phyloP scores from a whole-genome alignment of 352 stramenopile species.

The Saprolegnia parasitica region DNA sequence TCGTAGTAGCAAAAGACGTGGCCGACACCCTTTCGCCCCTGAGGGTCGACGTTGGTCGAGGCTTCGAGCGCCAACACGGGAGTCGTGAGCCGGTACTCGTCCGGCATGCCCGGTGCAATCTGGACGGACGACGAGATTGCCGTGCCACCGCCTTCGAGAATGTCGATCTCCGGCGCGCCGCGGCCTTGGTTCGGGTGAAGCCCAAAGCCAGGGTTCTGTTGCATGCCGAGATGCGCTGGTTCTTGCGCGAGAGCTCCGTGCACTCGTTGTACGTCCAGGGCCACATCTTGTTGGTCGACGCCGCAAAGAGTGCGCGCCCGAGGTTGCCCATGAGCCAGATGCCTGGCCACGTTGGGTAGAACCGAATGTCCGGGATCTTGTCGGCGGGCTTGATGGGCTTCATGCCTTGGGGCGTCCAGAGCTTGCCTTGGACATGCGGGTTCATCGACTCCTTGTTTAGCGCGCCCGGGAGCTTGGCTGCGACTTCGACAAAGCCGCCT shows the following conservation, averaged over 20 bases:
- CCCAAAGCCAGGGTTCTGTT: slow-evolving; percentile 87
- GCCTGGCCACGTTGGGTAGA: slow-evolving; percentile 87
- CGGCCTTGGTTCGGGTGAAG: slow-evolving; percentile 85
- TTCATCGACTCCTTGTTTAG: slow-evolving; percentile 57
- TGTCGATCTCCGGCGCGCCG: slow-evolving; percentile 93
- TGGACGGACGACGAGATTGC: slow-evolving; percentile 73
- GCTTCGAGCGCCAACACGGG: not conserved
- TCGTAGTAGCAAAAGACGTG: slow-evolving; percentile 39
- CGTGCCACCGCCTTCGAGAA: slow-evolving; percentile 83
- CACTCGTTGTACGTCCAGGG: slow-evolving; percentile 94
- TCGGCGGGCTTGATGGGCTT: slow-evolving; percentile 13
- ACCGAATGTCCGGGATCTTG: slow-evolving; percentile 31
- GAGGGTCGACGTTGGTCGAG: not conserved
- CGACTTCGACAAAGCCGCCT: slow-evolving; percentile 90
- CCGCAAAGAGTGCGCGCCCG: slow-evolving; percentile 91
- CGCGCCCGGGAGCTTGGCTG: slow-evolving; percentile 85
- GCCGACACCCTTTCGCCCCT: not conserved
- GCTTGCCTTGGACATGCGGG: slow-evolving; percentile 42
- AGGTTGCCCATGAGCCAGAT: slow-evolving; percentile 96
- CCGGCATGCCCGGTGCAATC: slow-evolving; percentile 56
- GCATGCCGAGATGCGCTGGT: slow-evolving; percentile 85
- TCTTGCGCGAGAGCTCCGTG: slow-evolving; percentile 49
- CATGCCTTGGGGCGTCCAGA: slow-evolving; percentile 24
- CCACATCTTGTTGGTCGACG: slow-evolving; percentile 92
- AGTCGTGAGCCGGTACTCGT: slow-evolving; percentile 40